Conservation (phyloP, 257 asterid species). For the Solanum piurae region DNA sequence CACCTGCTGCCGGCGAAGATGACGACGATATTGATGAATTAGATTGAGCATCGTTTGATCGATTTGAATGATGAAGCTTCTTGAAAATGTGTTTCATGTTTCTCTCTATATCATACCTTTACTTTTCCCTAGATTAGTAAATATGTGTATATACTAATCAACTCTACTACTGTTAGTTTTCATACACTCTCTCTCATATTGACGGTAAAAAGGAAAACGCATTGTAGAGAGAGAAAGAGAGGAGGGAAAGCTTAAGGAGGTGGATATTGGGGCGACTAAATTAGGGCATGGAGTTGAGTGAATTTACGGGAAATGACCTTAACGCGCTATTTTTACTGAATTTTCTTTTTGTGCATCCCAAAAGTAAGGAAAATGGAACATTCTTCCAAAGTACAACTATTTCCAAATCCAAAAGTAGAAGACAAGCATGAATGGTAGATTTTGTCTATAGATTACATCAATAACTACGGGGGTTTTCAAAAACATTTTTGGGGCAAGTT, state of each 20-base stretch:
- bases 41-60: constrained; percentile 64
- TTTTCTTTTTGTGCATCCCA: neutral
- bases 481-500: too few species aligned
- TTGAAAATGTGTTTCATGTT: constrained; percentile 94
- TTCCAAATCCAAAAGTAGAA: neutral
- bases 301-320: neutral
- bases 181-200: neutral
- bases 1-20: neutral
- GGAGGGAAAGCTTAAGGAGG: neutral
- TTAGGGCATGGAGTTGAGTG: neutral
- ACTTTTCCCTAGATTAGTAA: neutral
- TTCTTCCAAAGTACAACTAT: neutral
- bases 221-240: neutral
- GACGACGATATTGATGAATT: constrained; percentile 15
- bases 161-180: neutral
- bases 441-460: neutral
- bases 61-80: constrained; percentile 91
- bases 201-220: neutral
- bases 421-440: neutral
- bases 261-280: neutral
- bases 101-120: neutral
- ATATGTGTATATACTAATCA: neutral
- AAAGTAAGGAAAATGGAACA: neutral
- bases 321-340: neutral
- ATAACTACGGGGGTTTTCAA: neutral